These are phyloP conservation scores for Camillea tinctor DNA, from an alignment of 2,329 filamentous ascomycete genomes.

Conservation along the genomic window DNA sequence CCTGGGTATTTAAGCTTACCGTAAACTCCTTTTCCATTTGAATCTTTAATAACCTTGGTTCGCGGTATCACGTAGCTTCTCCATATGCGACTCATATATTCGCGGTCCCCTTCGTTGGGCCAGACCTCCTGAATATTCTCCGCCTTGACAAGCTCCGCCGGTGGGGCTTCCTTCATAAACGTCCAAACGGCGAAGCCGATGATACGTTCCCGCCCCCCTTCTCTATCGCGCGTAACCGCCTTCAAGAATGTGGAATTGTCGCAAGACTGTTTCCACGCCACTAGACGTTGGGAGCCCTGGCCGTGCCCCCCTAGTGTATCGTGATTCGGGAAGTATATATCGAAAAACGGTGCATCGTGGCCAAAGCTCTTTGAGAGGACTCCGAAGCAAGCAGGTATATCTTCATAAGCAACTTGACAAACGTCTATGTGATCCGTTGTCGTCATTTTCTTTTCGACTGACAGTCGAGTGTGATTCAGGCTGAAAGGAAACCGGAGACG, in stretches of 20 bases:
- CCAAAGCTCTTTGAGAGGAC: conserved; percentile 22
- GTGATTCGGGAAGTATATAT: conserved; percentile 24
- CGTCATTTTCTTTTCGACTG: neutral
- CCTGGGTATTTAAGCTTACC: conserved; percentile 15
- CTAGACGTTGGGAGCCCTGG: conserved; percentile 18
- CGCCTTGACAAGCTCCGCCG: conserved; percentile 16
- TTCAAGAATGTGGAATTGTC: conserved; percentile 19
- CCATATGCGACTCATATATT: conserved; percentile 24
- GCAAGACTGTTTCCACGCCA: conserved; percentile 14
- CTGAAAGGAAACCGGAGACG: too few species aligned
- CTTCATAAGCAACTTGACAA: conserved; percentile 13
- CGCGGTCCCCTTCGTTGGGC: conserved; percentile 21
- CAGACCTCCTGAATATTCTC: conserved; percentile 21
- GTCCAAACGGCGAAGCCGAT: conserved; percentile 27
- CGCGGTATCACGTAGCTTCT: conserved; percentile 21
- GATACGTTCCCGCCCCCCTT: conserved; percentile 5
- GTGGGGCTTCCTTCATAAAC: conserved; percentile 20
- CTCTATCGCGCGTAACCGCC: conserved; percentile 8
- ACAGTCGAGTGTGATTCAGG: neutral
- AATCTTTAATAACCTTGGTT: conserved; percentile 11
- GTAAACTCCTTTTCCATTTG: conserved; percentile 18
- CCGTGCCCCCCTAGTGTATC: conserved; percentile 17
- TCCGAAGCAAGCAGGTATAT: conserved; percentile 21
- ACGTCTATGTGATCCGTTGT: conserved; percentile 5
- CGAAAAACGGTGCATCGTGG: conserved; percentile 24